phyloP scores from a whole-genome alignment of 2,329 filamentous ascomycete genomes.

The Fusarium aywerte region DNA sequence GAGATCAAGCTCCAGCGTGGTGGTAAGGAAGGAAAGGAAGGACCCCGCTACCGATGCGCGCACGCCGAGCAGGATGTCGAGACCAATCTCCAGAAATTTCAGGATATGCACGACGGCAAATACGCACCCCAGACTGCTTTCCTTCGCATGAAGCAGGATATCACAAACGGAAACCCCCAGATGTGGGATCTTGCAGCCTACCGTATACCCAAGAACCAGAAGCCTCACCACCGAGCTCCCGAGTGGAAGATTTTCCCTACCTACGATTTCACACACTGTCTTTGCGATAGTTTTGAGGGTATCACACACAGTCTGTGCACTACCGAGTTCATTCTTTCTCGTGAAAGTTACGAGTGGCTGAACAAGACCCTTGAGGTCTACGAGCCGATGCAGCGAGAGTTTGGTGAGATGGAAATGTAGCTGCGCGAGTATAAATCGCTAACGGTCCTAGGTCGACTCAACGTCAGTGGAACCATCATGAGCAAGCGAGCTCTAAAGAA shows the following conservation, averaged over 20 bases:
- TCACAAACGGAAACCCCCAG: conserved; percentile 85
- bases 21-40: conserved; percentile 71
- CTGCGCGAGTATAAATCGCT: neutral
- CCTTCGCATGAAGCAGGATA: conserved; percentile 93
- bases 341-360: conserved; percentile 91
- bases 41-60: conserved; percentile 79
- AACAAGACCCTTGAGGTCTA: conserved; percentile 85
- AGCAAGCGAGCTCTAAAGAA: conserved; percentile 87
- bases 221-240: conserved; percentile 81
- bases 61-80: conserved; percentile 81
- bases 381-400: conserved; percentile 94
- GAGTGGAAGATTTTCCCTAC: conserved; percentile 96
- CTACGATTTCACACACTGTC: conserved; percentile 90
- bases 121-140: conserved; percentile 87
- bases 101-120: conserved; percentile 90
- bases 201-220: conserved; percentile 77
- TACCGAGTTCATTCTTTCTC: conserved; percentile 86
- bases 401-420: conserved; percentile 51
- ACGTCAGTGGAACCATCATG: conserved; percentile 84
- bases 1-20: conserved; percentile 91
- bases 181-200: conserved; percentile 98
- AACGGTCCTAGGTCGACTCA: conserved; percentile 55
- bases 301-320: conserved; percentile 95
- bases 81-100: conserved; percentile 83
- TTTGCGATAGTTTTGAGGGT: conserved; percentile 91